A percentile compares a stretch with the other conserved stretches of the same genome.
Evolutionary conservation across 2,329 filamentous ascomycete genomes (phyloP).

Genomic region (Mollisia scopiformis): DNA sequence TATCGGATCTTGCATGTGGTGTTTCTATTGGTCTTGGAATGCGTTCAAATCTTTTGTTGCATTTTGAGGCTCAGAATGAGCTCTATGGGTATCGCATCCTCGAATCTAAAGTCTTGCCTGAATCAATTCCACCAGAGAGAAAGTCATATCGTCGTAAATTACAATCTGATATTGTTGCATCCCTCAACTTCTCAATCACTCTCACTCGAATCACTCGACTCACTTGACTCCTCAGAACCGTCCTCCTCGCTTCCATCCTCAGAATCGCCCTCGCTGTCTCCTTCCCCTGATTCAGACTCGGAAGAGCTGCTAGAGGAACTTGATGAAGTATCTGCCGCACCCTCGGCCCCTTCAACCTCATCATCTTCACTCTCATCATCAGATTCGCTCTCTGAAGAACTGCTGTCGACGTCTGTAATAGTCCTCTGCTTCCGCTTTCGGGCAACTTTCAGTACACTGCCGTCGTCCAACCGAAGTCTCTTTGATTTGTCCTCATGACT

Average conservation of each 20-base stretch:
- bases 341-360: no score
- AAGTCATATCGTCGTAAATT: neutral
- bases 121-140: neutral
- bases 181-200: neutral
- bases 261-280: conserved; percentile 27
- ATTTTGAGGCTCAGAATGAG: neutral
- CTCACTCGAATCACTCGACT: conserved; percentile 22
- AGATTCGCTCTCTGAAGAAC: conserved; percentile 26
- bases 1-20: conserved; percentile 12
- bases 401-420: conserved; percentile 25
- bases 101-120: neutral
- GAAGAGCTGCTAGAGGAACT: conserved; percentile 33
- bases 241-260: conserved; percentile 24
- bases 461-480: conserved; percentile 48
- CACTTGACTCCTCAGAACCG: conserved; percentile 19
- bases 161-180: neutral
- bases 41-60: neutral
- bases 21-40: conserved; percentile 10
- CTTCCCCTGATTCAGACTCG: conserved; percentile 22
- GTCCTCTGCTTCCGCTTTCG: conserved; percentile 49
- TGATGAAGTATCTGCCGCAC: conserved; percentile 26
- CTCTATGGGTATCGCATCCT: neutral
- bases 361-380: conserved; percentile 15
- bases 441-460: conserved; percentile 45
- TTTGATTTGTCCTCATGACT: conserved; percentile 40